Base-by-base conservation (phyloP, 345 rosid species). In the Aethionema arabicum region DNA sequence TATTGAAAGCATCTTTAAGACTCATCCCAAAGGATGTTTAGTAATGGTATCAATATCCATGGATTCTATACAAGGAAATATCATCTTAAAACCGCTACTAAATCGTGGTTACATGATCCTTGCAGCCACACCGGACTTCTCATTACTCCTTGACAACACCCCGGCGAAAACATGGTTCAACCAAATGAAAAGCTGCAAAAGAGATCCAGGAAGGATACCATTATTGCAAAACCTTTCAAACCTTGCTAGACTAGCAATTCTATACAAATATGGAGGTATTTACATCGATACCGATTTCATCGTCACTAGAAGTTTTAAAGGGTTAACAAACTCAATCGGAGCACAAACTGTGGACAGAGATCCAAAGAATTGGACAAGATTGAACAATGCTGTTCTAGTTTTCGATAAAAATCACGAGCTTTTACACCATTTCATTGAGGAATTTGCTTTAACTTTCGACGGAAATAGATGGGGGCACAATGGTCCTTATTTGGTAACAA, bases 401-500 rank as follows among this genome's bases (percentile, higher is more conserved):
- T 85, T 91, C 11, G 95, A 91, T 5, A 68, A 58, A 76, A 77
- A 74, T 2, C 98, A 88, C 56, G 88, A 85, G 0, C 85, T 88
- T 50, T 8, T 91, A 4, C 59, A 74, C 49, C 70, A 69, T 40
- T 91, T 91, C 66, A 82, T 91, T 0, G 75, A 82, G 46, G 98
- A 91, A 72, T 86, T 86, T 61, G 87, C 88, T 15, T 43, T 72
- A 5, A 86, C 84, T 13, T 91, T 88, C 48, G 83, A 88, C 49
- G 96, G 92, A 6, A 83, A 74, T 47, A 88, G 67, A 73, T 91
- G 98, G 95, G 96, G 96, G 5, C 80, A 91, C 40, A 88, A 88
- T 31, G 98, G 98, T 0, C 98, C 98, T 0, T 85, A 86, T 46
- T 45, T 91, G 77, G 86, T 88, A 11, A 85, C 84, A 5, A 79